Evolutionary conservation across 345 rosid species (phyloP).

Genomic region (Corchorus capsularis): DNA sequence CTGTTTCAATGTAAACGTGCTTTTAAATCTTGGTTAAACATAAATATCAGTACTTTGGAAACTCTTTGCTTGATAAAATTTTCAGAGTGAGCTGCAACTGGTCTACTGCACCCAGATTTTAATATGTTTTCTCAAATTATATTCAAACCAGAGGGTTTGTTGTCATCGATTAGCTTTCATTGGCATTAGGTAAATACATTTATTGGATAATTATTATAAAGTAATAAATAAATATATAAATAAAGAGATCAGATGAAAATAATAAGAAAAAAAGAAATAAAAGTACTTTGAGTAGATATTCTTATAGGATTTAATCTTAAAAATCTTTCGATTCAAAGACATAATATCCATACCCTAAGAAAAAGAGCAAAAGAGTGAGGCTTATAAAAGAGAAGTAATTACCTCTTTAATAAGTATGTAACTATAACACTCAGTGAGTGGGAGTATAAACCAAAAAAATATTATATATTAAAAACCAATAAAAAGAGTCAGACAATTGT

Average conservation of each 20-base stretch:
- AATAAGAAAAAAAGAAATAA: not conserved
- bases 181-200: not conserved
- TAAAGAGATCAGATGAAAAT: not conserved
- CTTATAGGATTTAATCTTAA: not conserved
- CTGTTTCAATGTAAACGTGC: not conserved
- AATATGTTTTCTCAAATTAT: not conserved
- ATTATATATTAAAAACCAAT: not conserved
- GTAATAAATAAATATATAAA: rapidly evolving
- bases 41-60: not conserved
- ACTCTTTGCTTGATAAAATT: not conserved
- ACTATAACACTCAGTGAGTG: too few relatives aligned
- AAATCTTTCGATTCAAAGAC: not conserved
- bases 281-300: not conserved
- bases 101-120: not conserved
- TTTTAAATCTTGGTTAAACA: not conserved
- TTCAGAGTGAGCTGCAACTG: not conserved
- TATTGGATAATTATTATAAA: conserved; percentile 5
- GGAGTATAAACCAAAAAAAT: too few relatives aligned
- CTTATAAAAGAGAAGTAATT: not conserved
- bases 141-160: not conserved
- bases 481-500: not conserved
- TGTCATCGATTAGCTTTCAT: not conserved
- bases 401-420: too few relatives aligned
- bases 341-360: not conserved
- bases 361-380: not conserved